Percentiles rank a stretch among this genome's conserved stretches.
Evolutionary conservation across 352 stramenopile genomes (phyloP).

Genomic region (Phytophthora citricola): DNA sequence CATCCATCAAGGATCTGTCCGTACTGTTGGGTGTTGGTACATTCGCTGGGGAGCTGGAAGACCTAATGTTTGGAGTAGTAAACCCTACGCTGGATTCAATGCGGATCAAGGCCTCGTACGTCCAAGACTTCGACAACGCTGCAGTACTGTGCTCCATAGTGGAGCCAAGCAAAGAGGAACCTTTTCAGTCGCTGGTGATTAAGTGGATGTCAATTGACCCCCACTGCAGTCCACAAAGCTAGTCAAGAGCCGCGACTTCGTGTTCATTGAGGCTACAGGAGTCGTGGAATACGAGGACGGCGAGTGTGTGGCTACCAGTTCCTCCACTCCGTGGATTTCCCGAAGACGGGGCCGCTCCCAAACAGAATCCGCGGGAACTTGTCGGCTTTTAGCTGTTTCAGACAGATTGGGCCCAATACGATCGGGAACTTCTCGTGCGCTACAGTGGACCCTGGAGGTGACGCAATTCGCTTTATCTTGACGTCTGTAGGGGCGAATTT

Average conservation of each 20-base stretch:
- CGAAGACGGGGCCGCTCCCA: conserved; percentile 31
- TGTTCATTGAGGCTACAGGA: conserved; percentile 13
- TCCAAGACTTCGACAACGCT: conserved; percentile 28
- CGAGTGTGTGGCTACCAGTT: conserved; percentile 7
- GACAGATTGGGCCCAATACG: conserved; percentile 38
- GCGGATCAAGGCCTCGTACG: conserved; percentile 33
- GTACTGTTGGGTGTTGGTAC: conserved; percentile 30
- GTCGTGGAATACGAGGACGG: conserved; percentile 9
- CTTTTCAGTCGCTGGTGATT: conserved; percentile 33
- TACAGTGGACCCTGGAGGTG: conserved; percentile 29
- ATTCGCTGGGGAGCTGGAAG: conserved; percentile 31
- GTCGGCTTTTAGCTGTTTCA: conserved; percentile 47
- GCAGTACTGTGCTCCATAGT: conserved; percentile 29
- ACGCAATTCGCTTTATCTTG: conserved; percentile 36
- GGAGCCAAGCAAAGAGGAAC: conserved; percentile 29
- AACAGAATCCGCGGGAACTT: conserved; percentile 42
- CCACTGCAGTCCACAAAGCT: conserved; percentile 16
- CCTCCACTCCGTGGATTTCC: conserved; percentile 44
- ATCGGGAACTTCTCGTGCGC: conserved; percentile 44
- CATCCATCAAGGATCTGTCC: conserved; percentile 4
- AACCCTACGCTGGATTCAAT: conserved; percentile 35
- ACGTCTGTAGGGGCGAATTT: conserved; percentile 30
- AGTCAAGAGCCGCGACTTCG: conserved; percentile 7
- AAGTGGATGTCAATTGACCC: conserved; percentile 40
- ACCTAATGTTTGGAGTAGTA: conserved; percentile 40